Percentiles rank a stretch among this genome's conserved stretches.
phyloP scores from a whole-genome alignment of 2,329 filamentous ascomycete species.

The Metarhizium anisopliae region DNA sequence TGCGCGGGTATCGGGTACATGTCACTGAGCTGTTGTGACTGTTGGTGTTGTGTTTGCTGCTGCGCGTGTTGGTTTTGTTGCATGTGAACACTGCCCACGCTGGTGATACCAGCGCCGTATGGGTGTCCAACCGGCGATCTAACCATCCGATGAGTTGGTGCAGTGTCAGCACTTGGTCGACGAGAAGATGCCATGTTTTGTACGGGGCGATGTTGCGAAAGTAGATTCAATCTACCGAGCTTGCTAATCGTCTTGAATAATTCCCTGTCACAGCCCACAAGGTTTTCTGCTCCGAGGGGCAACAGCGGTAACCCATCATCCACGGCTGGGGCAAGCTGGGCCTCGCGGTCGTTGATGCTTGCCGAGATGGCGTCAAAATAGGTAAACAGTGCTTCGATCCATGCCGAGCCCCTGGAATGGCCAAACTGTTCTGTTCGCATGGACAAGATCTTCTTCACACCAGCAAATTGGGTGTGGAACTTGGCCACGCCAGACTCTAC shows the following conservation, averaged over 20 bases:
- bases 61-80: background rate
- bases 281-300: constrained; percentile 64
- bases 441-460: constrained; percentile 80
- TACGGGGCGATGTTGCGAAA: constrained; percentile 61
- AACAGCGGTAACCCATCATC: constrained; percentile 46
- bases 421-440: constrained; percentile 48
- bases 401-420: constrained; percentile 62
- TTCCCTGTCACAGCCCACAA: constrained; percentile 77
- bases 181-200: constrained; percentile 22
- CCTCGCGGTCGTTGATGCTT: constrained; percentile 84
- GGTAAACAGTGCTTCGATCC: constrained; percentile 89
- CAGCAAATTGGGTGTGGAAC: constrained; percentile 87
- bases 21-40: constrained; percentile 7
- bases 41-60: constrained; percentile 1
- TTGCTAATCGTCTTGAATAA: constrained; percentile 81
- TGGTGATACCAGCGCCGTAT: constrained; percentile 27
- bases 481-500: constrained; percentile 88
- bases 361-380: constrained; percentile 92
- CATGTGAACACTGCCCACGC: background rate
- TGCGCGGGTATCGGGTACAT: constrained; percentile 36
- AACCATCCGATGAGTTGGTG: constrained; percentile 28
- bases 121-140: constrained; percentile 32
- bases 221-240: constrained; percentile 73
- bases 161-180: constrained; percentile 8
- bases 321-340: constrained; percentile 63